Evolutionary conservation across 1,139 yeast species (phyloP), one percentile per base, ranked within the genome.

Genomic region (Saccharomycopsis hybrid): DNA sequence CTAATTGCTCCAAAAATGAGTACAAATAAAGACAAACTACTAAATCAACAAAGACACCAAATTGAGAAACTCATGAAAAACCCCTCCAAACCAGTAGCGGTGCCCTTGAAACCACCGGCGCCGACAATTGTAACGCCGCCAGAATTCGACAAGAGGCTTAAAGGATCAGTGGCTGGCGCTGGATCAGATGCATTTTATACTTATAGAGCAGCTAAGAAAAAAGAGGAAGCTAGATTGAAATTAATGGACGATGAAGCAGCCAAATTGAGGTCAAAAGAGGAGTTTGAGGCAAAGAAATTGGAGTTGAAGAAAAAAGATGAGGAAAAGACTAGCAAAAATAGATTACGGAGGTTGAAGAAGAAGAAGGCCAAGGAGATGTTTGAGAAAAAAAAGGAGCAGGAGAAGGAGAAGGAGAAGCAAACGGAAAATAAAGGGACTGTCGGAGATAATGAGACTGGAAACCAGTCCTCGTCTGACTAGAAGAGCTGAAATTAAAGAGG

Each of bases 141-240:
- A 7, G 32, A 25, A 8, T 25, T 40, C 13, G 44, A 37, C 40
- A 36, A 35, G n/a, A 46, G 41, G 2, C 9, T 46, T 5, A 46
- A 46, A 25, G 28, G 45, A n/a, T 40, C 44, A 11, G 41, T 46
- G 4, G 49, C 49, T 4, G 49, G 49, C 3, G 49, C 40, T 24
- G 49, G 49, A 11, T 46, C 49, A 9, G 49, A 46, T 29, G 24
- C n/a, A 30, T 46, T 32, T 30, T 25, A 41, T 28, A 27, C 30
- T 9, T 46, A 46, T 18, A n/a, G 44, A 24, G 41, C 8, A 9
- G 27, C 30, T 5, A 46, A 46, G 25, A 18, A 25, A 5, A 40
- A 33, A 29, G 45, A 46, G 3, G 44, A 40, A 5, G 45, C n/a
- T 13, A 7, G 49, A 2, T 7, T 41, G 5, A 28, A 24, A 29